phyloP scores from a whole-genome alignment of 2,329 filamentous ascomycete genomes.

The Myrmaecium sp. region DNA sequence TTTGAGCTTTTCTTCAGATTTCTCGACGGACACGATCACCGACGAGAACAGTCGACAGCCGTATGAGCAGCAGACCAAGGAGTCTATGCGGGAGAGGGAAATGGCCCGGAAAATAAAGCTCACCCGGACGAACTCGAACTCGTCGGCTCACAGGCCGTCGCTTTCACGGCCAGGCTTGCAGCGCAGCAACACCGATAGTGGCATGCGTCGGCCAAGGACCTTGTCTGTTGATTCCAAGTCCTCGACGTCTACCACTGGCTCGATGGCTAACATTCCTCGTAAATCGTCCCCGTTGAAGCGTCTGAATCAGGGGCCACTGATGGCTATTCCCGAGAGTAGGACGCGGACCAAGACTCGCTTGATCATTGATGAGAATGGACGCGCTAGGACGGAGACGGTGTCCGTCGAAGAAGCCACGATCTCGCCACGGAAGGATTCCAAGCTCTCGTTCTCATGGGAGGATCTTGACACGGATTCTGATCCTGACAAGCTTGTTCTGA shows the following conservation, averaged over 20 bases:
- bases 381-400: constrained; percentile 29
- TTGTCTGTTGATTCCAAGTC: constrained; percentile 15
- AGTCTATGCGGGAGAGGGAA: constrained; percentile 18
- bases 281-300: constrained; percentile 31
- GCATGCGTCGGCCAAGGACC: constrained; percentile 14
- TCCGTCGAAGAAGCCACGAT: constrained; percentile 18
- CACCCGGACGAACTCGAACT: constrained; percentile 23
- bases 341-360: constrained; percentile 23
- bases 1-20: neutral
- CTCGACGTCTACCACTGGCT: constrained; percentile 9
- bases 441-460: constrained; percentile 27
- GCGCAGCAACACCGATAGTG: constrained; percentile 30
- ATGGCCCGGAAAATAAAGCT: constrained; percentile 16
- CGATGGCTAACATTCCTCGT: constrained; percentile 19
- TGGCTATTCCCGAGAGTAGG: constrained; percentile 28
- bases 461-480: constrained; percentile 23
- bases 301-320: constrained; percentile 22
- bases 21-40: constrained; percentile 9
- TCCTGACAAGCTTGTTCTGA: constrained; percentile 10
- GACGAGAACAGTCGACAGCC: constrained; percentile 14
- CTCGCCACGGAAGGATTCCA: constrained; percentile 13
- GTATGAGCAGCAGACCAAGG: constrained; percentile 20
- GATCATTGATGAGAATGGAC: constrained; percentile 30
- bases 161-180: constrained; percentile 18
- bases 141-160: constrained; percentile 17